Percentiles rank a stretch among this genome's conserved stretches.
These are phyloP conservation scores for Xylaria palmicola DNA, from an alignment of 495 filamentous ascomycete genomes.

Conservation along the genomic window DNA sequence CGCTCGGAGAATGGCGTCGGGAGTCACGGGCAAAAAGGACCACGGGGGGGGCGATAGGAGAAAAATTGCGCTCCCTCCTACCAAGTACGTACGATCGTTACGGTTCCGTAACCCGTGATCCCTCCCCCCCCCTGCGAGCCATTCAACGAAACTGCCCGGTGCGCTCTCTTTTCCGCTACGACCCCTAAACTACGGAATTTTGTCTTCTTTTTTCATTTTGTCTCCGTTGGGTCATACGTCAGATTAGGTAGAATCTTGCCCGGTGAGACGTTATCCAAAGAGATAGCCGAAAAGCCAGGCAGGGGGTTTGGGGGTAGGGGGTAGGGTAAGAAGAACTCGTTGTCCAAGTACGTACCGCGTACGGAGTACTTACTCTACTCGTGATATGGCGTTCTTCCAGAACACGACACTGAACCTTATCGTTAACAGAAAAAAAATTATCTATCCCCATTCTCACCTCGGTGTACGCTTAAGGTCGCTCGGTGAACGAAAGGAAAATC, in stretches of 20 bases:
- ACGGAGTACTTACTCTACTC: too few species aligned
- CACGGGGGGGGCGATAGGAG: too few species aligned
- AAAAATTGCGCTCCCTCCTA: too few species aligned
- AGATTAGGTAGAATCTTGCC: constrained; percentile 4
- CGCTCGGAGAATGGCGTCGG: too few species aligned
- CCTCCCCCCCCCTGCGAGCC: background rate
- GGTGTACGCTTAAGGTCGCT: background rate
- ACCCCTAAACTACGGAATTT: background rate
- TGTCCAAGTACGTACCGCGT: too few species aligned
- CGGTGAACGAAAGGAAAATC: background rate
- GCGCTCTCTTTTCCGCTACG: background rate
- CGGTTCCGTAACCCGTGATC: background rate
- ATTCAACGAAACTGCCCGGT: background rate
- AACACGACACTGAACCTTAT: too few species aligned
- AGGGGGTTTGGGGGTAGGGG: too few species aligned
- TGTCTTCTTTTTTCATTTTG: background rate
- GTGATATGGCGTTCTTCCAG: too few species aligned
- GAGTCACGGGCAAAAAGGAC: too few species aligned
- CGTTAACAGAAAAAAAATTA: too few species aligned
- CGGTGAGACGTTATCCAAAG: background rate
- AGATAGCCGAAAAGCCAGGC: constrained; percentile 5
- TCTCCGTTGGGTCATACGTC: background rate
- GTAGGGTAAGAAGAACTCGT: too few species aligned
- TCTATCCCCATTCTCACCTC: background rate
- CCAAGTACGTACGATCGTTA: background rate